Conservation (phyloP, 179 eudicot species). For the Beta corolliflora region DNA sequence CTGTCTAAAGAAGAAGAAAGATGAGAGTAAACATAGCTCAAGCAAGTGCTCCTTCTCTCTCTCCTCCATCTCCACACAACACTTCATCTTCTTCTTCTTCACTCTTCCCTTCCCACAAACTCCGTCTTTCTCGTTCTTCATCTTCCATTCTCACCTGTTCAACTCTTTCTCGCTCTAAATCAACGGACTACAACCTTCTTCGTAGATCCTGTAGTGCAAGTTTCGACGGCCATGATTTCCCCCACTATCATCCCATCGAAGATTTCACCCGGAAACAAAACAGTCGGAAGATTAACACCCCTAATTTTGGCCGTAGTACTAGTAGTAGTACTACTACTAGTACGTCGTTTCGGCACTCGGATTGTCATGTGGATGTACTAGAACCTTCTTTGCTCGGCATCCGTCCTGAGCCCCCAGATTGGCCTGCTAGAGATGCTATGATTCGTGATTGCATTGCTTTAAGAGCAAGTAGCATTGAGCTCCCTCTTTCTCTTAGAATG, state of each 20-base stretch:
- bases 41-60: slow-evolving; percentile 25
- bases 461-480: slow-evolving; percentile 36
- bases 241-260: background rate
- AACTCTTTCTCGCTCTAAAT: slow-evolving; percentile 14
- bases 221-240: slow-evolving; percentile 32
- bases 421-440: slow-evolving; percentile 47
- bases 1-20: too few relatives aligned
- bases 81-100: slow-evolving; percentile 25
- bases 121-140: slow-evolving; percentile 19
- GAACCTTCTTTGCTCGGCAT: slow-evolving; percentile 66
- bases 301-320: background rate
- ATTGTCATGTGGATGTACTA: slow-evolving; percentile 38
- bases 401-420: slow-evolving; percentile 44
- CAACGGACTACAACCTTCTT: slow-evolving; percentile 20
- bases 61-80: slow-evolving; percentile 22
- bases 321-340: background rate
- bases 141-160: background rate
- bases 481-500: slow-evolving; percentile 44
- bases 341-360: slow-evolving; percentile 30
- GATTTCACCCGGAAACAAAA: slow-evolving; percentile 11
- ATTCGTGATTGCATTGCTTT: slow-evolving; percentile 37
- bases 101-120: background rate
- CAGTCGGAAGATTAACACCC: background rate
- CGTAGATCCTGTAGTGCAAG: slow-evolving; percentile 30
- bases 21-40: slow-evolving; percentile 42